Base-by-base conservation (phyloP, 1,284 basidiomycete genomes). In the Ustilago trichophora region DNA sequence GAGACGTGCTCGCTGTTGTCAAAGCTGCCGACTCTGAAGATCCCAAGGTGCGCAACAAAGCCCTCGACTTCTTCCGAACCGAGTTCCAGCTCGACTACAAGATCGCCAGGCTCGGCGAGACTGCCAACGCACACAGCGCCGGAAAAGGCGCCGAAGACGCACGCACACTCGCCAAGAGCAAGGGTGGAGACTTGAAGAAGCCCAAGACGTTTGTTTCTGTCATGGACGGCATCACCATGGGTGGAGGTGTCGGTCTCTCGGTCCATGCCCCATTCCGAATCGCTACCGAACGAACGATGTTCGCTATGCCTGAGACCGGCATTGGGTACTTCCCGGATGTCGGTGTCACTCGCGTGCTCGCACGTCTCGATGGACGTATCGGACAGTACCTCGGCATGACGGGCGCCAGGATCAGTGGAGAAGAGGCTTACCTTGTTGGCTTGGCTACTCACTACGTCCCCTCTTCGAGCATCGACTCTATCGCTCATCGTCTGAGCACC, bases 301-400 rank as follows among this genome's bases (percentile, higher is more conserved):
- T 77, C 32, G 91, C 93, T n/a, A 98, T 98, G 95, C 96, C 96
- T 29, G 79, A 81, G 58, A 78, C 77, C 9, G 76, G 73, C n/a
- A 81, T 81, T 35, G 79, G 79, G 31, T 80, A 78, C 63, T 81
- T 85, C 73, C 93, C 92, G 25, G 92, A 95, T 82, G 95, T 98
- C 43, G 96, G 96, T 31, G 91, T 90, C 35, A 93, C 88, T 72
- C 91, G 90, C 83, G 93, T 93, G 83, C 85, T 98, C 48, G 89
- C 93, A 24, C 87, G 90, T 71, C 84, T 98, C 52, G 96, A 99
- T 80, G 96, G 96, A 13, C 86, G 91, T 70, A 82, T 98, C 49
- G 96, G 96, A 34, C 90, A 91, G 16, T 98, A 96, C 85, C 87
- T 98, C 51, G 91, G 89, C n/a, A 83, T 98, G 74, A 98, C 95